Evolutionary conservation across 129 eudicot genomes (phyloP).

Genomic region (Daucus carota): DNA sequence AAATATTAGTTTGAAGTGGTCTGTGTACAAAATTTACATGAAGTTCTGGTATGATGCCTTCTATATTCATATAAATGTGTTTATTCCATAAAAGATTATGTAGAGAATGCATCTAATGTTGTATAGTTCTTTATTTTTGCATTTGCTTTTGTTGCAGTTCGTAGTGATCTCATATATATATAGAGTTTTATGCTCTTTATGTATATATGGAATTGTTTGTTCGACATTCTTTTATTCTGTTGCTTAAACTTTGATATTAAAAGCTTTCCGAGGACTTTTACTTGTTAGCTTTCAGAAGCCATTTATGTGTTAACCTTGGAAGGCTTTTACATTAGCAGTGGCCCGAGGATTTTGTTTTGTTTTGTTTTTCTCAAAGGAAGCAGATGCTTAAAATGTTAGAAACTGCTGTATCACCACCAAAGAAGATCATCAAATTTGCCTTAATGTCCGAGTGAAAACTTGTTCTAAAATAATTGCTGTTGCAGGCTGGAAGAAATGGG

Average conservation of each 20-base stretch:
- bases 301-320: not conserved
- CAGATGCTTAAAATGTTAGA: not conserved
- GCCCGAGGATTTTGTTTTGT: not conserved
- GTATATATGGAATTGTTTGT: no score
- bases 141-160: no score
- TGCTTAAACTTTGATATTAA: not conserved
- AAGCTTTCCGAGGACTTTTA: not conserved
- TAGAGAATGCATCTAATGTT: no score
- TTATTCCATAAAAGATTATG: no score
- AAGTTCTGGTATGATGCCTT: not conserved
- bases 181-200: no score
- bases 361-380: not conserved
- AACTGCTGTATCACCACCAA: not conserved
- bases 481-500: constrained; percentile 44
- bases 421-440: no score
- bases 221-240: no score
- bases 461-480: not conserved
- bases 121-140: no score
- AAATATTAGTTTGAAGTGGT: not conserved
- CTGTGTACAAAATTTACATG: not conserved
- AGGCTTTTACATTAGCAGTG: not conserved
- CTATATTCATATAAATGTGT: not conserved
- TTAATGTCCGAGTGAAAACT: not conserved
- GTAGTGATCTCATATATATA: no score
- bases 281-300: not conserved